phyloP scores from a whole-genome alignment of 1,139 yeast species.

The Pichia sp. region DNA sequence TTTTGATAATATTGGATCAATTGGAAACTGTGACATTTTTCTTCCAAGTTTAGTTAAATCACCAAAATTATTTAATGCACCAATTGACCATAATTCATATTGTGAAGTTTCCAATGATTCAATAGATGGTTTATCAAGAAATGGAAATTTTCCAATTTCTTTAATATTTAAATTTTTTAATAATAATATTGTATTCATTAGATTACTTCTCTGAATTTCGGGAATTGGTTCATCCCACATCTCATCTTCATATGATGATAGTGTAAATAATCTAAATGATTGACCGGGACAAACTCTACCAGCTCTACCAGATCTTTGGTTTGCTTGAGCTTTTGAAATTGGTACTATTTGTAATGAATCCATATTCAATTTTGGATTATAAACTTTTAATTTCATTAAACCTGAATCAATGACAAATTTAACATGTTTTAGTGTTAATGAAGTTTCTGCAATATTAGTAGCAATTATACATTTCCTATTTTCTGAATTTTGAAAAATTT shows the following conservation, averaged over 20 bases:
- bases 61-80: conserved; percentile 76
- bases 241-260: conserved; percentile 56
- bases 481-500: conserved; percentile 57
- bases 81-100: conserved; percentile 83
- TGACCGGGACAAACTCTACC: conserved; percentile 91
- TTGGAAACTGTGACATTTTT: conserved; percentile 71
- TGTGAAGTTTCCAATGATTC: conserved; percentile 68
- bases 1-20: conserved; percentile 80
- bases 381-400: conserved; percentile 75
- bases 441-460: conserved; percentile 95
- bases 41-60: conserved; percentile 61
- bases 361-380: conserved; percentile 80
- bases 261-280: conserved; percentile 79
- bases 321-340: conserved; percentile 83
- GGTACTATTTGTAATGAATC: conserved; percentile 84
- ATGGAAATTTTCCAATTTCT: conserved; percentile 64
- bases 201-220: conserved; percentile 85
- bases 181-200: conserved; percentile 68
- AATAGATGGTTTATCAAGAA: conserved; percentile 79
- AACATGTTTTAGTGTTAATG: conserved; percentile 88
- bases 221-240: conserved; percentile 86
- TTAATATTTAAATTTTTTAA: conserved; percentile 66
- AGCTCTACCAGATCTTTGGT: conserved; percentile 92
- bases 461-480: conserved; percentile 83
- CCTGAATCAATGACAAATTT: conserved; percentile 85